Percentiles rank a stretch among this genome's conserved stretches.
Evolutionary conservation across 1,284 basidiomycete genomes (phyloP).

Genomic region (Somion occarium): DNA sequence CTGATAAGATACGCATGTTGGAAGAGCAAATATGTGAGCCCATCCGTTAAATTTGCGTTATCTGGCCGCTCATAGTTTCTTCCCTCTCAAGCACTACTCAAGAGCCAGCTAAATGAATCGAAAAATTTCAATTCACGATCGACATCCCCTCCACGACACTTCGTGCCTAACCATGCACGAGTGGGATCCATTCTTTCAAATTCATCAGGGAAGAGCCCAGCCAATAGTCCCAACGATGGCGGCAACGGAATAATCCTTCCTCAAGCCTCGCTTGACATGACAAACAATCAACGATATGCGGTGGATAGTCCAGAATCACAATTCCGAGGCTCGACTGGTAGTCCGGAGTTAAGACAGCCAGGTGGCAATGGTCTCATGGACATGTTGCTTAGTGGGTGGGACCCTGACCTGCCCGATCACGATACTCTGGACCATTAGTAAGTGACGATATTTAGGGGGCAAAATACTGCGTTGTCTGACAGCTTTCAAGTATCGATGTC

Average conservation of each 20-base stretch:
- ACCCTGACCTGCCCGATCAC: constrained; percentile 74
- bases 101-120: constrained; percentile 55
- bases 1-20: constrained; percentile 69
- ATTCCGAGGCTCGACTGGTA: constrained; percentile 43
- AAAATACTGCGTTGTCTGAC: background rate
- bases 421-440: constrained; percentile 69
- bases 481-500: constrained; percentile 55
- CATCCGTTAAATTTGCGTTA: constrained; percentile 3
- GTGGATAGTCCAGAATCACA: constrained; percentile 38
- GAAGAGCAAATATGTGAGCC: constrained; percentile 70
- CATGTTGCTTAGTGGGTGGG: constrained; percentile 72
- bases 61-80: background rate
- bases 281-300: constrained; percentile 32
- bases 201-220: constrained; percentile 12
- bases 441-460: constrained; percentile 21
- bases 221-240: constrained; percentile 22
- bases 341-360: constrained; percentile 39
- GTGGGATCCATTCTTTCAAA: constrained; percentile 19
- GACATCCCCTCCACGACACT: constrained; percentile 34
- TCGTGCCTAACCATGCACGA: constrained; percentile 16
- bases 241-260: constrained; percentile 37
- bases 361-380: constrained; percentile 38
- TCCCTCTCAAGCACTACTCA: constrained; percentile 55
- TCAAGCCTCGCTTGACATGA: constrained; percentile 42
- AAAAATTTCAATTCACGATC: constrained; percentile 35